A percentile compares a stretch with the other conserved stretches of the same genome.
These are phyloP conservation scores for Penicillium sp. DNA, from an alignment of 2,329 filamentous ascomycete genomes.

Conservation along the genomic window DNA sequence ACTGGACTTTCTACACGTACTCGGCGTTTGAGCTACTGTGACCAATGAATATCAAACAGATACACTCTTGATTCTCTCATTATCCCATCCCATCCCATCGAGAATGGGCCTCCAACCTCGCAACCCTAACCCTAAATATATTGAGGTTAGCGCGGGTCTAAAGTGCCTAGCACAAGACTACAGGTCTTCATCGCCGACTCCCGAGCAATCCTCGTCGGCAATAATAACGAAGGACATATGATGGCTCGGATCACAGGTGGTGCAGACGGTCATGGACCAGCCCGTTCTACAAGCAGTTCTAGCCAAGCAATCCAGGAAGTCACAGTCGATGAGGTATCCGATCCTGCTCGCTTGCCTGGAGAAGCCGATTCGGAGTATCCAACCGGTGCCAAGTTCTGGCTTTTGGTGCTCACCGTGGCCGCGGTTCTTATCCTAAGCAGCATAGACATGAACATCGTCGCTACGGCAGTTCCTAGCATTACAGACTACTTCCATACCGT, in stretches of 20 bases:
- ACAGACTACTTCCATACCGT: slow-evolving; percentile 49
- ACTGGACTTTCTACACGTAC: too few relatives aligned
- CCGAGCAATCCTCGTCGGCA: neutral
- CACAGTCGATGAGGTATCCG: slow-evolving; percentile 1
- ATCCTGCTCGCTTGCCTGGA: neutral
- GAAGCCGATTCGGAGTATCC: neutral
- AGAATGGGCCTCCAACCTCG: too few relatives aligned
- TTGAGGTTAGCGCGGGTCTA: too few relatives aligned
- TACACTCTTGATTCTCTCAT: too few relatives aligned
- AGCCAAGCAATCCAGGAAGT: neutral
- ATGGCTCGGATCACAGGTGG: neutral
- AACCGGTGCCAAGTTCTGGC: slow-evolving; percentile 4
- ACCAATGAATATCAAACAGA: too few relatives aligned
- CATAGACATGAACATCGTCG: slow-evolving; percentile 47
- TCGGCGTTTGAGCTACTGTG: too few relatives aligned
- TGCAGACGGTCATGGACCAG: neutral
- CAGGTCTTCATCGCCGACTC: too few relatives aligned
- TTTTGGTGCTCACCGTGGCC: slow-evolving; percentile 12
- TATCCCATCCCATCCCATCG: too few relatives aligned
- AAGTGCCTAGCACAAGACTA: neutral
- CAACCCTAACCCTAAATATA: too few relatives aligned
- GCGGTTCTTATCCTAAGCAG: slow-evolving; percentile 18
- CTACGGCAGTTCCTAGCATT: slow-evolving; percentile 56
- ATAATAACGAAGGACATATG: neutral
- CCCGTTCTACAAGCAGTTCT: neutral